Evolutionary conservation across 2,329 filamentous ascomycete species (phyloP), one percentile per base, ranked within the genome.

Genomic region (Neofusicoccum sp.): DNA sequence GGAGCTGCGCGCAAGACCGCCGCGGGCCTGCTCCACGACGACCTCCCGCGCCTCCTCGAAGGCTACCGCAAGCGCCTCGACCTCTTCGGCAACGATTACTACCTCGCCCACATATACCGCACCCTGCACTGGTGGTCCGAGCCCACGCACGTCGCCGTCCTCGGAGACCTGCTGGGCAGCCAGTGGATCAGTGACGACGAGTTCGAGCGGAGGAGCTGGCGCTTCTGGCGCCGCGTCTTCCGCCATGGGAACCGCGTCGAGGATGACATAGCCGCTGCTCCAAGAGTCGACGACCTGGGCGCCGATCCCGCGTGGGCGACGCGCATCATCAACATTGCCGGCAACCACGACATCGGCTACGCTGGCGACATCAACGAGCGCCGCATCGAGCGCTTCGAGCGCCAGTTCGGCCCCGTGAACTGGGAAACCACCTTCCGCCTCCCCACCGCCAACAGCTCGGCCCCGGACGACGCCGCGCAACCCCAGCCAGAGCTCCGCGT

Each of bases 321-420:
- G 41, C 84, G 89, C 60, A 82, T 97, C 64, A 91, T 99, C 72
- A 96, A 96, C 67, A 86, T 98, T 28, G 92, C 87, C 0, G 95
- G 95, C 1, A 99, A 99, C 70, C 95, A 99, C 72, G 95, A 99
- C 73, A 88, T 99, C 69, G 95, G 95, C 34, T 99, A 99, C 72
- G 91, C 93, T 0, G 95, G 95, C 3, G 95, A 99, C 73, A 82
- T 98, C 63, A 91, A 89, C 41, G 77, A 82, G n/a, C 81, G 86
- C 63, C 86, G 92, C 3, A 80, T 97, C 59, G 80, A 85, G 30
- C 85, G 95, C 1, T 99, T 98, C 71, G 92, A 96, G 76, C 81
- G 83, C 24, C 84, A 84, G 1, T 99, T 96, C 77, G 95, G 95
- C 61, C 90, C 87, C 65, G 86, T 90, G 16, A 96, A 98, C 73